These are phyloP conservation scores for Claviceps pusilla DNA, from an alignment of 2,329 filamentous ascomycete species.

Conservation along the genomic window DNA sequence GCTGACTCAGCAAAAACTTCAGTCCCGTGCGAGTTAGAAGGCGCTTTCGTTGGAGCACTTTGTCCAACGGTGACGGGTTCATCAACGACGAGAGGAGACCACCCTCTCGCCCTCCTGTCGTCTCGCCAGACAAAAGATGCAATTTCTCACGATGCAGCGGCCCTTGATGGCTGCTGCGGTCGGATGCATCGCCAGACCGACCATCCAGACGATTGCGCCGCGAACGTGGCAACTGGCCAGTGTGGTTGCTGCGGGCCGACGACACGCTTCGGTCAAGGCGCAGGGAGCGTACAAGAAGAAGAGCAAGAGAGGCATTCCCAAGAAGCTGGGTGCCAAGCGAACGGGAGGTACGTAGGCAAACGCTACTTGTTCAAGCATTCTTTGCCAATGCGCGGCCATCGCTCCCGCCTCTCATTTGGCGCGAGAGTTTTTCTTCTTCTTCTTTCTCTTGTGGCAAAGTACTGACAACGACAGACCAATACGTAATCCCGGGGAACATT, in stretches of 20 bases:
- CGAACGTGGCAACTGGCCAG: slow-evolving; percentile 19
- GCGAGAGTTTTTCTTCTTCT: not conserved
- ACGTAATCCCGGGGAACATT: slow-evolving; percentile 90
- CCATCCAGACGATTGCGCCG: not conserved
- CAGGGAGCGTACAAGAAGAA: slow-evolving; percentile 54
- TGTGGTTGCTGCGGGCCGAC: slow-evolving; percentile 31
- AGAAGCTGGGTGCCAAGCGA: slow-evolving; percentile 90
- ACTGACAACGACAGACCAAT: slow-evolving; percentile 50
- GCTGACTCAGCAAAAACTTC: slow-evolving; percentile 5
- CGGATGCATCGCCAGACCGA: not conserved
- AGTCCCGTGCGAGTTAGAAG: not conserved
- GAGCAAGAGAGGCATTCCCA: slow-evolving; percentile 46
- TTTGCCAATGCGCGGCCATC: too few species aligned
- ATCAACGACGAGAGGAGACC: not conserved
- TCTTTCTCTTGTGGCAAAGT: not conserved
- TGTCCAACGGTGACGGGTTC: not conserved
- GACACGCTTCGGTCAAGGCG: slow-evolving; percentile 45
- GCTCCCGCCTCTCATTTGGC: not conserved
- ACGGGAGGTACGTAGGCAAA: slow-evolving; percentile 50
- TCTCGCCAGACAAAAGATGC: slow-evolving; percentile 22
- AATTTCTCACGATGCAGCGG: slow-evolving; percentile 31
- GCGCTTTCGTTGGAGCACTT: not conserved
- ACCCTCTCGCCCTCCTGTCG: too few species aligned
- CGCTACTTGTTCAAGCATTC: not conserved
- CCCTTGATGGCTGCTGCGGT: slow-evolving; percentile 26